These are phyloP conservation scores for Aspergillus terreus DNA, from an alignment of 2,329 filamentous ascomycete genomes.

Conservation along the genomic window DNA sequence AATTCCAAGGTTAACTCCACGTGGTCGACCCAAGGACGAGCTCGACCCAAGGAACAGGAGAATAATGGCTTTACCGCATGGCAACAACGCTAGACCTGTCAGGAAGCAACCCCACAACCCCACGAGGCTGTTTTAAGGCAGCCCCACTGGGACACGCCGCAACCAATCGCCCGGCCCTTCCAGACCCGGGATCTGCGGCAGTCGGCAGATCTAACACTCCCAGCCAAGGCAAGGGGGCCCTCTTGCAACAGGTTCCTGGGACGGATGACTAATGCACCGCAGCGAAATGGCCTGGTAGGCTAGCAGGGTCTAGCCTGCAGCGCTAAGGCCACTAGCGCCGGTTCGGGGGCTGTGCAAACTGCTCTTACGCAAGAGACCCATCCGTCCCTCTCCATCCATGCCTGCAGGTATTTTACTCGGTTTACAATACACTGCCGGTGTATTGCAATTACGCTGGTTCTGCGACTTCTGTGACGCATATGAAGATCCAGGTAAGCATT, in stretches of 20 bases:
- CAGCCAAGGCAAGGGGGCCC: not conserved
- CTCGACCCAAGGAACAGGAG: not conserved
- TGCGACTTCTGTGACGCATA: not conserved
- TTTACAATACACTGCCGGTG: too few relatives aligned
- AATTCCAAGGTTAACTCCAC: not conserved
- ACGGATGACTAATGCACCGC: constrained; percentile 10
- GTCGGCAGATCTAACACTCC: constrained; percentile 10
- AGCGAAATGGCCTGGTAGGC: not conserved
- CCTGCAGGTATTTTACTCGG: too few relatives aligned
- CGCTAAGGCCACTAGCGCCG: constrained; percentile 15
- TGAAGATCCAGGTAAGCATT: not conserved
- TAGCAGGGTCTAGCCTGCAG: not conserved
- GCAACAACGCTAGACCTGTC: constrained; percentile 11
- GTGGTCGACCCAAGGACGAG: not conserved
- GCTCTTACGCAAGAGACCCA: constrained; percentile 21
- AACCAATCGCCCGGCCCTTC: constrained; percentile 3
- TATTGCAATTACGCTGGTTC: not conserved
- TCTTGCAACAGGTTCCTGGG: constrained; percentile 13
- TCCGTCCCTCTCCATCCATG: not conserved
- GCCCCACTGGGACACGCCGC: constrained; percentile 11
- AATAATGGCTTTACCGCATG: not conserved
- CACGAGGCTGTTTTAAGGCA: constrained; percentile 21
- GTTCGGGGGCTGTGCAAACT: constrained; percentile 25
- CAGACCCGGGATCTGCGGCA: constrained; percentile 15
- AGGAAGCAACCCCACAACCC: constrained; percentile 21